Conservation (phyloP, 176 grass and related monocot species). For the Oryza glumipatula region DNA sequence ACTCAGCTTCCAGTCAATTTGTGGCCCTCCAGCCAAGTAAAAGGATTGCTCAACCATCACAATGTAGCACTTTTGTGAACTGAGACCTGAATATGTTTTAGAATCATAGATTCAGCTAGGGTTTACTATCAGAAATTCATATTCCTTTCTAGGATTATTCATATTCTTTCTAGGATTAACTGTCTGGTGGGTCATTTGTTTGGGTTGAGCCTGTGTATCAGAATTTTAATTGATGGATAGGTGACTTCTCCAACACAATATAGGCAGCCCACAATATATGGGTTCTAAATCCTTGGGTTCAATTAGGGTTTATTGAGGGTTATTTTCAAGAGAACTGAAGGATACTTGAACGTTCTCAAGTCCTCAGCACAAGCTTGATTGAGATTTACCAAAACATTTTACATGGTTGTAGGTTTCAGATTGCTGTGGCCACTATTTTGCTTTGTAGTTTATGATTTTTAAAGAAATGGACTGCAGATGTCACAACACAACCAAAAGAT, state of each 20-base stretch:
- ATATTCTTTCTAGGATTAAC: not conserved
- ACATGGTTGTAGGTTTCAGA: not conserved
- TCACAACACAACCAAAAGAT: conserved; percentile 39
- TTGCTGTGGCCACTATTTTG: not conserved
- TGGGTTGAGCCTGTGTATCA: not conserved
- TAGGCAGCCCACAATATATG: not conserved
- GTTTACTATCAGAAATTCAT: conserved; percentile 1
- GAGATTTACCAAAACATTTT: not conserved
- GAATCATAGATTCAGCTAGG: not conserved
- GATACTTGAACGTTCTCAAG: not conserved
- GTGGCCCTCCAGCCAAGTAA: not conserved
- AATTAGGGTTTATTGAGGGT: not conserved
- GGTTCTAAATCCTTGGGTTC: conserved; percentile 6
- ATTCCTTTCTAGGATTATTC: not conserved
- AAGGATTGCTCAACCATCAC: not conserved
- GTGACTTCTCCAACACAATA: not conserved
- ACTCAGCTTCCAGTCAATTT: conserved; percentile 2
- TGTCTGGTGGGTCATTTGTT: conserved; percentile 1
- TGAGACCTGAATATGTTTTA: not conserved
- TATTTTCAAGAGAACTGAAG: not conserved
- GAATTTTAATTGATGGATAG: not conserved
- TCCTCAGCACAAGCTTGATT: not conserved
- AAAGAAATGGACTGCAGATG: conserved; percentile 47
- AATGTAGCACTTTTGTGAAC: not conserved
- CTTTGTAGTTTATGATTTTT: conserved; percentile 31